Evolutionary conservation across 495 filamentous ascomycete species (phyloP), one percentile per base, ranked within the genome.

Genomic region (Talaromyces liani): DNA sequence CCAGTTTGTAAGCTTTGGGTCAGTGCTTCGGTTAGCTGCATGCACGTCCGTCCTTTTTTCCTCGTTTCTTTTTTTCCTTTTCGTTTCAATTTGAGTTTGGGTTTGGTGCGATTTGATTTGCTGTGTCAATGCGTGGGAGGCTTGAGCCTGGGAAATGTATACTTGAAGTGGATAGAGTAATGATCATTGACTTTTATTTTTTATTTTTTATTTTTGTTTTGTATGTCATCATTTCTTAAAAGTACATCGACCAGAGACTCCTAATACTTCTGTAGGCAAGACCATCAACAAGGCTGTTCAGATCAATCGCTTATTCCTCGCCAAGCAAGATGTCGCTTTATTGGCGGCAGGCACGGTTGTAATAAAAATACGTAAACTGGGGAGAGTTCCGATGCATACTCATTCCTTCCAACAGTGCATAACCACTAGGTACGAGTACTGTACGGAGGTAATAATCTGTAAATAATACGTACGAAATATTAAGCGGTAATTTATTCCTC

Each of bases 101-200:
- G 14, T 55, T 14, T 29, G 51, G 45, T 16, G 45, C 45, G 45
- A 49, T 41, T 41, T 41, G 36, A 41, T 41, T 41, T 41, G 36
- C 14, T 41, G 36, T 41, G 36, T 41, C 16, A 10, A 24, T 6
- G 10, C 8, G 45, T 51, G 20, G n/a, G 6, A 18, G 45, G 45
- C 49, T 53, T 20, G n/a, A 20, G 18, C 49, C 49, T 55, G 24
- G 51, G 51, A 55, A 55, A 55, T 55, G 51, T 29, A 55, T 55
- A 55, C 24, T 55, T 7, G n/a, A 49, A 49, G 45, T 49, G 45
- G 45, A 47, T 47, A 47, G 14, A 45, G 45, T 18, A 49, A 20
- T 18, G n/a, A 20, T 49, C 45, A 18, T 49, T 49, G 18, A 49
- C 16, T 49, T 49, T 47, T 47, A 27, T 7, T 18, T 47, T 18